phyloP scores from a whole-genome alignment of 495 filamentous ascomycete genomes.

The Penicillium alfredii region DNA sequence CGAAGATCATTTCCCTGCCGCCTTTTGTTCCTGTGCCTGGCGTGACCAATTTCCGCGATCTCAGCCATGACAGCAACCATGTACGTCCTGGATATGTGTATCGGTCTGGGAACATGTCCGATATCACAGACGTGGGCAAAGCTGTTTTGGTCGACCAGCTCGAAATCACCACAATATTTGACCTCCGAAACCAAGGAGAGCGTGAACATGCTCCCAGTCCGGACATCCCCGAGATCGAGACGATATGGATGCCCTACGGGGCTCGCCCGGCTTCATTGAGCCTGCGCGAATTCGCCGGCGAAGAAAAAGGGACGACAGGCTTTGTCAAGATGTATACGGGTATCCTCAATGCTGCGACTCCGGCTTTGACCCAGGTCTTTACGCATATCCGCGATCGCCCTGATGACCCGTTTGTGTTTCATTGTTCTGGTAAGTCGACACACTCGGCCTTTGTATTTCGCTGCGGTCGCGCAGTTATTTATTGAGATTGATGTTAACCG shows the following conservation, averaged over 20 bases:
- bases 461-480: too few species aligned
- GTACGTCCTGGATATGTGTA: slow-evolving; percentile 42
- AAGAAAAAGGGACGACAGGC: slow-evolving; percentile 48
- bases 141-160: slow-evolving; percentile 39
- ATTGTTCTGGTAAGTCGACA: slow-evolving; percentile 53
- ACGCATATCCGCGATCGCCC: slow-evolving; percentile 36
- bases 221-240: slow-evolving; percentile 35
- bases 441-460: background rate
- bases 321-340: slow-evolving; percentile 50
- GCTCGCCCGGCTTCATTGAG: slow-evolving; percentile 25
- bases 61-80: slow-evolving; percentile 41
- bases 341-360: slow-evolving; percentile 36
- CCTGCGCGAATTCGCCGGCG: slow-evolving; percentile 50
- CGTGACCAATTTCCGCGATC: slow-evolving; percentile 47
- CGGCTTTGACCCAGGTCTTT: slow-evolving; percentile 30
- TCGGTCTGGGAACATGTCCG: slow-evolving; percentile 45
- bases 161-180: slow-evolving; percentile 56
- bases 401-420: slow-evolving; percentile 41
- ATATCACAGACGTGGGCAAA: slow-evolving; percentile 47
- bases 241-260: slow-evolving; percentile 42
- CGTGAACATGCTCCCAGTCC: slow-evolving; percentile 31
- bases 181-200: slow-evolving; percentile 58
- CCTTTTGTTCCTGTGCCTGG: slow-evolving; percentile 51
- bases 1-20: slow-evolving; percentile 28
- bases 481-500: slow-evolving; percentile 1